A percentile compares a stretch with the other conserved stretches of the same genome.
These are phyloP conservation scores for Halocafeteria seosinensis DNA, from an alignment of 108 stramenopile genomes.

Conservation along the genomic window DNA sequence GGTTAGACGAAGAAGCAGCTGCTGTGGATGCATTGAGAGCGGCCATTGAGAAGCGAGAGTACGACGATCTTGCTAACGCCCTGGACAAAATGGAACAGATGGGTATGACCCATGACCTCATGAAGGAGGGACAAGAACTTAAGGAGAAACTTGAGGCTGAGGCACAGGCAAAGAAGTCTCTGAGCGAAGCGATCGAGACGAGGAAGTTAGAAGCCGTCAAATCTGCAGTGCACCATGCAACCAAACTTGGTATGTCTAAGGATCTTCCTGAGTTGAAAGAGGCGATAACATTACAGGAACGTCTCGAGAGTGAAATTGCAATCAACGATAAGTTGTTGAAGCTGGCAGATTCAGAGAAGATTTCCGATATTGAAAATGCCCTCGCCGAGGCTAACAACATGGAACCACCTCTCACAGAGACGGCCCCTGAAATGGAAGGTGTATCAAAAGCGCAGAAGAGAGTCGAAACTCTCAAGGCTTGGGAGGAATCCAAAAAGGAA, in stretches of 20 bases:
- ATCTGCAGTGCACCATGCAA: neutral
- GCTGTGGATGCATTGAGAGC: slow-evolving; percentile 15
- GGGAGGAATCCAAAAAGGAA: slow-evolving; percentile 11
- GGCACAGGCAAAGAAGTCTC: slow-evolving; percentile 1
- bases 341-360: slow-evolving; percentile 8
- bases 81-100: slow-evolving; percentile 14
- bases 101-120: slow-evolving; percentile 5
- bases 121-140: neutral
- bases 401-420: slow-evolving; percentile 8
- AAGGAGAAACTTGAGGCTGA: slow-evolving; percentile 10
- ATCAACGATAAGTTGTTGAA: slow-evolving; percentile 12
- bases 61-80: slow-evolving; percentile 9
- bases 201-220: neutral
- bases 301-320: slow-evolving; percentile 10
- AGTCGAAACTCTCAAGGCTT: slow-evolving; percentile 1
- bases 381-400: slow-evolving; percentile 5
- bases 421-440: slow-evolving; percentile 14
- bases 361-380: slow-evolving; percentile 19
- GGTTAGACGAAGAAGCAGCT: slow-evolving; percentile 33
- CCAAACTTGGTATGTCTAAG: slow-evolving; percentile 1
- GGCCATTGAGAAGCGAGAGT: slow-evolving; percentile 16
- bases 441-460: neutral
- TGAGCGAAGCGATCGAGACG: neutral
- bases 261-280: neutral
- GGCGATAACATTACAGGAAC: slow-evolving; percentile 10